A percentile compares a stretch with the other conserved stretches of the same genome.
Evolutionary conservation across 2,329 filamentous ascomycete genomes (phyloP).

Genomic region (Talaromyces sp.): DNA sequence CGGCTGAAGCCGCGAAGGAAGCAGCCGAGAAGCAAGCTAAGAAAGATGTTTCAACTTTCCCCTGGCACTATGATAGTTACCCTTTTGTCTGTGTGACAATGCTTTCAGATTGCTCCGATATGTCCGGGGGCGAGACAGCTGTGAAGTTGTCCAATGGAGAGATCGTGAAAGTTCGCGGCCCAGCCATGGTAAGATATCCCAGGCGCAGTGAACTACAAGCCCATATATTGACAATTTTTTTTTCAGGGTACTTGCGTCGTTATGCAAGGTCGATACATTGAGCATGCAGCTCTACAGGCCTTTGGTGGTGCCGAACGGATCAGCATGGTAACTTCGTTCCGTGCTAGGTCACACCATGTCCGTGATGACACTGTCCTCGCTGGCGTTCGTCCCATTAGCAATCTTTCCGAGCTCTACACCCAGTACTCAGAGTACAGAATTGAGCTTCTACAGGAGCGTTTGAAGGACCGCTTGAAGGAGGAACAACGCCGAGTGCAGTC

Average conservation of each 20-base stretch:
- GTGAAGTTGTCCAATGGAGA: slow-evolving; percentile 19
- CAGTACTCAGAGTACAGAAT: slow-evolving; percentile 23
- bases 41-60: slow-evolving; percentile 41
- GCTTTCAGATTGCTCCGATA: slow-evolving; percentile 30
- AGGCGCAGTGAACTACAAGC: too few relatives aligned
- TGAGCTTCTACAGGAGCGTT: background rate
- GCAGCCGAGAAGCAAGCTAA: too few relatives aligned
- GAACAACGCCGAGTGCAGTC: background rate
- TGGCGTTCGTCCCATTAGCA: slow-evolving; percentile 24
- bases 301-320: slow-evolving; percentile 29
- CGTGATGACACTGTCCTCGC: slow-evolving; percentile 27
- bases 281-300: slow-evolving; percentile 30
- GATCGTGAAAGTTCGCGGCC: slow-evolving; percentile 10
- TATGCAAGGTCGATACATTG: slow-evolving; percentile 32
- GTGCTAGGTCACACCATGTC: slow-evolving; percentile 18
- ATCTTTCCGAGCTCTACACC: slow-evolving; percentile 20
- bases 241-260: slow-evolving; percentile 21
- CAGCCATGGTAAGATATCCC: slow-evolving; percentile 1
- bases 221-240: too few relatives aligned
- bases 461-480: background rate
- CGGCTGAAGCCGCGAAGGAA: too few relatives aligned
- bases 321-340: slow-evolving; percentile 31
- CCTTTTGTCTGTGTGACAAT: slow-evolving; percentile 36
- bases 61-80: slow-evolving; percentile 52
- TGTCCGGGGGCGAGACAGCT: slow-evolving; percentile 34